phyloP scores from a whole-genome alignment of 2,329 filamentous ascomycete genomes.

The Bipolaris oryzae region DNA sequence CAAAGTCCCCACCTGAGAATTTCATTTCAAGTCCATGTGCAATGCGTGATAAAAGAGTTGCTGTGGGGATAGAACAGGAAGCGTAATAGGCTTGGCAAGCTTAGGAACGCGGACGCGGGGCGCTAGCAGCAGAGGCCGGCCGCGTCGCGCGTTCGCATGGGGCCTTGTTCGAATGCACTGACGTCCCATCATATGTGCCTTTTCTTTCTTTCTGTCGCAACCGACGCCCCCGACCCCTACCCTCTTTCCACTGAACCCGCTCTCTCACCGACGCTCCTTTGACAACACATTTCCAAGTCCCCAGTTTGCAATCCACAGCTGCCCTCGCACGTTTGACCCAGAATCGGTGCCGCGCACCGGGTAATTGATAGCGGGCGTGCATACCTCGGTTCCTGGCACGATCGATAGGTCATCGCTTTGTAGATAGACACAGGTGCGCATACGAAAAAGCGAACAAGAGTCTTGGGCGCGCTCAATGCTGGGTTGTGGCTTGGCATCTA shows the following conservation, averaged over 20 bases:
- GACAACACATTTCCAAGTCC: background rate
- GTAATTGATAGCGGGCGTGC: conserved; percentile 4
- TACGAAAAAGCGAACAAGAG: conserved; percentile 6
- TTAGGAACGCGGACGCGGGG: conserved; percentile 19
- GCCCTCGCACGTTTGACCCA: background rate
- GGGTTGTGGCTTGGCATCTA: conserved; percentile 13
- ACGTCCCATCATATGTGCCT: conserved; percentile 19
- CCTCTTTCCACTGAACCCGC: background rate
- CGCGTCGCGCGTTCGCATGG: conserved; percentile 26
- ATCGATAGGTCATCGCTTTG: conserved; percentile 11
- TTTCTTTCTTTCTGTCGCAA: conserved; percentile 12
- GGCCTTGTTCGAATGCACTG: conserved; percentile 31
- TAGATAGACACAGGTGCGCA: conserved; percentile 17
- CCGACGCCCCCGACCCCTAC: conserved; percentile 5
- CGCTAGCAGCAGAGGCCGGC: conserved; percentile 21
- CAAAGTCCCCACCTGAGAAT: no score
- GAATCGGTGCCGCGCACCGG: background rate
- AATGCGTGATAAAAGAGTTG: conserved; percentile 2
- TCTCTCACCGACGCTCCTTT: conserved; percentile 12
- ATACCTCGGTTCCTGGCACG: conserved; percentile 2
- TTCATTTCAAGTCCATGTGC: background rate
- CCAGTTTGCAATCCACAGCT: background rate
- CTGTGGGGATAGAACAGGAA: conserved; percentile 17
- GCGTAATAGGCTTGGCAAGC: conserved; percentile 31
- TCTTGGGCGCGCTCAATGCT: conserved; percentile 17